Evolutionary conservation across 495 filamentous ascomycete species (phyloP), one percentile per base, ranked within the genome.

Genomic region (Aspergillus leporis): DNA sequence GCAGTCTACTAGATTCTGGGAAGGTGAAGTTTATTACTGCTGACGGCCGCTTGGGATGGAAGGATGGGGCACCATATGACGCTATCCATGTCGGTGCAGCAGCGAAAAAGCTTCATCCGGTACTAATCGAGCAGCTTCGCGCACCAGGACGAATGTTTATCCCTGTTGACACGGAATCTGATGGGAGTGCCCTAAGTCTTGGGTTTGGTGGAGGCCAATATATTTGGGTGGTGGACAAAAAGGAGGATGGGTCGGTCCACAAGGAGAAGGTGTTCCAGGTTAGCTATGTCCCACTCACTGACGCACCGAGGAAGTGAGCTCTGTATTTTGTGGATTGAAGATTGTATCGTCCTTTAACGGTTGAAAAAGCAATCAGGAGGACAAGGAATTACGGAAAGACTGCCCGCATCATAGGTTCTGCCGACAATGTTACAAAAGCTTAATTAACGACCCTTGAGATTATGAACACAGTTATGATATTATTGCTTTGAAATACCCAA

Each of bases 41-140:
- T 0, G 94, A 98, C 76, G 94, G 94, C 6, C 76, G 94, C 14
- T 77, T 85, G 62, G 94, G 94, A 7, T 95, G 87, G 82, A 58
- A 69, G 71, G 68, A 78, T 56, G 64, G 72, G 16, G 86, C 81
- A 30, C 85, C 84, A 34, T 89, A 87, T 63, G 93, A 98, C 81
- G 94, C 91, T 9, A 97, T 99, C 56, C 94, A 98, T 70, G 94
- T 99, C 10, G 94, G 94, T 0, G 94, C 94, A 2, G 91, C 91
- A 22, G 93, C 95, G 14, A 80, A 74, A 62, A 79, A 82, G 64
- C 74, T 95, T 49, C 93, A 97, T 68, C 66, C 82, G 38, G 79
- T 81, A 61, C 71, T 99, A 64, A 70, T 96, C 48, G 83, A 87
- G 43, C 94, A 98, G 72, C 74, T 98, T 65, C 85, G 83, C 59